A percentile compares a stretch with the other conserved stretches of the same genome.
phyloP scores from a whole-genome alignment of 495 filamentous ascomycete genomes.

The Aspergillus wentii region DNA sequence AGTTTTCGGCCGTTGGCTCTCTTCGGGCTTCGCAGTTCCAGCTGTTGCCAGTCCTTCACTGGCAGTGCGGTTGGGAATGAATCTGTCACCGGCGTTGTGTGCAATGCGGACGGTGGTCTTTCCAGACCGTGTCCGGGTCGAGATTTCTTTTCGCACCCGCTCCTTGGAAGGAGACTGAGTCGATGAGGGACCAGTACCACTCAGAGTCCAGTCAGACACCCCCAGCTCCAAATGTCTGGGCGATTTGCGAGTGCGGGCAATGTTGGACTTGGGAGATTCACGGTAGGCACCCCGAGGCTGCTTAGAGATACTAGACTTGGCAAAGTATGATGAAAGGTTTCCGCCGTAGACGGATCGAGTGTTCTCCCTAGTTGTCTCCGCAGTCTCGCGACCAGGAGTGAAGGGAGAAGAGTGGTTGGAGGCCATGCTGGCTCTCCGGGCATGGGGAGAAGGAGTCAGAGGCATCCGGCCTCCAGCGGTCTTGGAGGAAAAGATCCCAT shows the following conservation, averaged over 20 bases:
- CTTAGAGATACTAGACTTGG: constrained; percentile 41
- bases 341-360: constrained; percentile 65
- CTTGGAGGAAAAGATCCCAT: constrained; percentile 85
- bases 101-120: constrained; percentile 71
- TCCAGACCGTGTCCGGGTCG: constrained; percentile 56
- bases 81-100: constrained; percentile 80
- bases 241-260: constrained; percentile 65
- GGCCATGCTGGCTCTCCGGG: constrained; percentile 42
- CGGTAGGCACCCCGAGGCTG: constrained; percentile 41
- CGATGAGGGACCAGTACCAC: constrained; percentile 66
- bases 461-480: constrained; percentile 93
- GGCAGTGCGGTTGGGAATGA: constrained; percentile 88
- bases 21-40: constrained; percentile 75
- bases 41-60: constrained; percentile 82
- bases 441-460: constrained; percentile 83
- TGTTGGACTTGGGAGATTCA: constrained; percentile 91
- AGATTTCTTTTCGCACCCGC: constrained; percentile 54
- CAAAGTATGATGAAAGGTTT: constrained; percentile 70
- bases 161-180: constrained; percentile 67
- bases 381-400: constrained; percentile 66
- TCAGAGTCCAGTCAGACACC: constrained; percentile 86
- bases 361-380: constrained; percentile 11
- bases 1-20: constrained; percentile 64
- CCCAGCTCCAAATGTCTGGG: constrained; percentile 83
- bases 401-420: constrained; percentile 63